phyloP scores from a whole-genome alignment of 176 grass and related monocot species.

The Chloris gayana region DNA sequence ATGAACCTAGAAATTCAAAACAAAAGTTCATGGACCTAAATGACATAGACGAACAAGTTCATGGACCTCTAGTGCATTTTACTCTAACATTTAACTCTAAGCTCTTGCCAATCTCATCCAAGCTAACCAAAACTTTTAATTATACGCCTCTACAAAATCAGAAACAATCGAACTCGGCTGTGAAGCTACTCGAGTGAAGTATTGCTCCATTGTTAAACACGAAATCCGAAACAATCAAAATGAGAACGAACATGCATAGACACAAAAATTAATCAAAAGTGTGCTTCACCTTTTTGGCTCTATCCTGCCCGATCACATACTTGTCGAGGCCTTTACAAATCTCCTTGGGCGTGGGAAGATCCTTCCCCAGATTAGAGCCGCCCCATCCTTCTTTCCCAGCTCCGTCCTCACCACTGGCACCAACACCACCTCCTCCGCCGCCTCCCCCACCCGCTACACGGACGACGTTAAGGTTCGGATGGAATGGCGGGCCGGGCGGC shows the following conservation, averaged over 20 bases:
- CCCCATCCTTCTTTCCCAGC: conserved; percentile 87
- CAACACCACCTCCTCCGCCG: conserved; percentile 50
- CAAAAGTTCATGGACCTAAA: too few species aligned
- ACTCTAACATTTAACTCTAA: too few species aligned
- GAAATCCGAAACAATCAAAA: background rate
- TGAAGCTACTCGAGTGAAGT: background rate
- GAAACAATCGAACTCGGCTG: background rate
- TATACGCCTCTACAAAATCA: too few species aligned
- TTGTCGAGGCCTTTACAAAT: conserved; percentile 95
- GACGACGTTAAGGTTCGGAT: conserved; percentile 88
- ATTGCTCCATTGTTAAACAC: conserved; percentile 7
- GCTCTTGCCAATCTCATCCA: background rate
- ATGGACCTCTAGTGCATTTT: too few species aligned
- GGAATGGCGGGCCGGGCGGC: conserved; percentile 81
- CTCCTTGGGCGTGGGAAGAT: conserved; percentile 95
- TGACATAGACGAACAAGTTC: too few species aligned
- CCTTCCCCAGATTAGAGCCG: conserved; percentile 81
- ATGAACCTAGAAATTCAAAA: too few species aligned
- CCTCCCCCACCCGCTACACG: conserved; percentile 70
- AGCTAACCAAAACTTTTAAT: background rate
- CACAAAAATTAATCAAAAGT: conserved; percentile 9
- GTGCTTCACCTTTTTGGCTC: conserved; percentile 82
- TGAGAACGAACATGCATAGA: background rate
- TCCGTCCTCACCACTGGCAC: conserved; percentile 46
- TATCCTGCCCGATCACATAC: conserved; percentile 94